phyloP scores from a whole-genome alignment of 768 basidiomycete species.

The Auricularia heimuer region DNA sequence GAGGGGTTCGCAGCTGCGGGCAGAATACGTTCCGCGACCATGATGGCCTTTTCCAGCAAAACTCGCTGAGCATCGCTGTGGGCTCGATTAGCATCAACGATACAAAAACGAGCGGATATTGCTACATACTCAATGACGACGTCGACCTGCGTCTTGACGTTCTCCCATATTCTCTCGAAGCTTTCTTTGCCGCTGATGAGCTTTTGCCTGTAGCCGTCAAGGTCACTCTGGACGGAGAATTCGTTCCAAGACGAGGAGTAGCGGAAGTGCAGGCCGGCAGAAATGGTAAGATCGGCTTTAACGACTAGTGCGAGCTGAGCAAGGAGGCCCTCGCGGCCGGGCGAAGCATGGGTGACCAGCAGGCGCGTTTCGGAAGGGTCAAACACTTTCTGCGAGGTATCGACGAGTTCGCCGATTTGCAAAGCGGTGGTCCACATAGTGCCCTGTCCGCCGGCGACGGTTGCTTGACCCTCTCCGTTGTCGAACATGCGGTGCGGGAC shows the following conservation, averaged over 20 bases:
- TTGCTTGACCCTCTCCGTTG: slow-evolving; percentile 86
- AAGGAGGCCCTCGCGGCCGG: slow-evolving; percentile 88
- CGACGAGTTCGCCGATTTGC: slow-evolving; percentile 95
- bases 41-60: slow-evolving; percentile 80
- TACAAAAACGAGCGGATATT: background rate
- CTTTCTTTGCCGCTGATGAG: slow-evolving; percentile 64
- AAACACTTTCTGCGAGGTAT: slow-evolving; percentile 90
- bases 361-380: slow-evolving; percentile 91
- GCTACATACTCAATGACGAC: slow-evolving; percentile 61
- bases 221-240: slow-evolving; percentile 85
- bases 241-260: slow-evolving; percentile 96
- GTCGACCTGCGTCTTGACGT: slow-evolving; percentile 85
- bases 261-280: slow-evolving; percentile 94
- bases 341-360: slow-evolving; percentile 83
- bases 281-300: slow-evolving; percentile 91
- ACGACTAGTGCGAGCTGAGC: slow-evolving; percentile 81
- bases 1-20: slow-evolving; percentile 27
- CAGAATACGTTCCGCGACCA: slow-evolving; percentile 76
- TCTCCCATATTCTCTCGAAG: slow-evolving; percentile 92
- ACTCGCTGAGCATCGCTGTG: slow-evolving; percentile 68
- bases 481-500: slow-evolving; percentile 93
- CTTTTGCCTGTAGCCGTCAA: slow-evolving; percentile 80
- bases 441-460: slow-evolving; percentile 96
- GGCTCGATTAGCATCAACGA: background rate
- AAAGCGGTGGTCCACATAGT: slow-evolving; percentile 99